Percentiles rank a stretch among this genome's conserved stretches.
Conservation (phyloP, 73 alveolate genomes). For the Effrenium voratum region DNA sequence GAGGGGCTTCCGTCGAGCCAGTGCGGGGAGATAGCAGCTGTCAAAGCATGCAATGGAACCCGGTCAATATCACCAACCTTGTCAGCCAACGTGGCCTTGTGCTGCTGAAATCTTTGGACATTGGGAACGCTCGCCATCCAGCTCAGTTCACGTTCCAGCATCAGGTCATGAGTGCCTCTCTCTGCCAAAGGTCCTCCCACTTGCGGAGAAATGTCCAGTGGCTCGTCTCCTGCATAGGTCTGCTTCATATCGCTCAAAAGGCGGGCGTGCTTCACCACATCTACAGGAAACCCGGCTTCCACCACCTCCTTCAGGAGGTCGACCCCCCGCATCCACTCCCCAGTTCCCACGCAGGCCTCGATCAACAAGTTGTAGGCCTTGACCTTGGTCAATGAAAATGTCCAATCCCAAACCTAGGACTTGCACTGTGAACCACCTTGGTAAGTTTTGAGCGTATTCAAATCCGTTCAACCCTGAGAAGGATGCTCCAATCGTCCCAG, state of each 20-base stretch:
- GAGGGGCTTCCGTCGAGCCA: slow-evolving; percentile 68
- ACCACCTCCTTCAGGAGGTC: slow-evolving; percentile 38
- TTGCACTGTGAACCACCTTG: not conserved
- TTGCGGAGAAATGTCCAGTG: slow-evolving; percentile 5
- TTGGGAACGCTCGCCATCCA: not conserved
- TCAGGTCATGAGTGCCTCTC: too few species aligned
- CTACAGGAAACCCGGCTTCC: slow-evolving; percentile 43
- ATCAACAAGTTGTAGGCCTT: slow-evolving; percentile 22
- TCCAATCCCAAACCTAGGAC: too few species aligned
- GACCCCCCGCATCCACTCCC: slow-evolving; percentile 53
- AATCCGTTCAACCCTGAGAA: too few species aligned
- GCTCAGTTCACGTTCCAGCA: too few species aligned
- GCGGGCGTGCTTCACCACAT: slow-evolving; percentile 31
- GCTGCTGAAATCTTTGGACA: not conserved
- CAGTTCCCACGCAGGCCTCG: slow-evolving; percentile 67
- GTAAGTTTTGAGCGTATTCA: not conserved
- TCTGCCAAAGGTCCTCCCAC: not conserved
- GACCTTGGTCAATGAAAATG: not conserved
- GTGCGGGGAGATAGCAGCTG: slow-evolving; percentile 72
- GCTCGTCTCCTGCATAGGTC: not conserved
- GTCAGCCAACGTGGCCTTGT: not conserved
- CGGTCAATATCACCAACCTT: not conserved
- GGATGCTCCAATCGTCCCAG: not conserved
- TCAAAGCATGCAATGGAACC: slow-evolving; percentile 31
- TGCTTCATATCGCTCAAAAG: slow-evolving; percentile 32